Conservation (phyloP, 2,329 filamentous ascomycete genomes). For the Colletotrichum siamense region DNA sequence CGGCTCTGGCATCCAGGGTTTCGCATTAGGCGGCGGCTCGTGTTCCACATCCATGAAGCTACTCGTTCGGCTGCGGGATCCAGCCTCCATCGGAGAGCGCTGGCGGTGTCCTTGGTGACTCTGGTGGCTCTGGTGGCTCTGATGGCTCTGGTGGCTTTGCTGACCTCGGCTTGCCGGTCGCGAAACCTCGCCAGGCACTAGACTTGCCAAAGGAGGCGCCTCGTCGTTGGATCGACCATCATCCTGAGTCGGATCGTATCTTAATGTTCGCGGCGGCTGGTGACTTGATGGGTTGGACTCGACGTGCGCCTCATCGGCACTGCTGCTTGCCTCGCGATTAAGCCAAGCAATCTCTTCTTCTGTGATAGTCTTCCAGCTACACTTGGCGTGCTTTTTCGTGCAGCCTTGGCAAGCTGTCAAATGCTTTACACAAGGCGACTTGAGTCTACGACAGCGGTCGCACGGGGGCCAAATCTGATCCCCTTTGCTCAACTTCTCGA, state of each 20-base stretch:
- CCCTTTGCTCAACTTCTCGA: slow-evolving; percentile 77
- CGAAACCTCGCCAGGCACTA: slow-evolving; percentile 12
- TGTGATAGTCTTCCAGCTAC: slow-evolving; percentile 82
- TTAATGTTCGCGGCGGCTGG: slow-evolving; percentile 22
- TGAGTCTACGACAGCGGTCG: slow-evolving; percentile 80
- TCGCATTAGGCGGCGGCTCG: neutral
- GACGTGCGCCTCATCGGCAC: slow-evolving; percentile 33
- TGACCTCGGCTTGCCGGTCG: slow-evolving; percentile 18
- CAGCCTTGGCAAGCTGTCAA: slow-evolving; percentile 86
- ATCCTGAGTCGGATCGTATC: slow-evolving; percentile 20
- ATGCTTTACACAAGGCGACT: slow-evolving; percentile 85
- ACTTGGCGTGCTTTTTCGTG: slow-evolving; percentile 90
- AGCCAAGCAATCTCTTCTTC: slow-evolving; percentile 65
- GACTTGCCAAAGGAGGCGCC: neutral
- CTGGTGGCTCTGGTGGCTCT: neutral
- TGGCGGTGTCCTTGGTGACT: slow-evolving; percentile 3
- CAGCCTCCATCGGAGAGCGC: slow-evolving; percentile 8
- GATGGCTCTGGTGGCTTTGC: neutral
- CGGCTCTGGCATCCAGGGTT: slow-evolving; percentile 16
- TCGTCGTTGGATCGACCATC: slow-evolving; percentile 9
- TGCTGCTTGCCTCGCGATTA: slow-evolving; percentile 32
- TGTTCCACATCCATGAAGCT: slow-evolving; percentile 22
- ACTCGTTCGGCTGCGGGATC: slow-evolving; percentile 16
- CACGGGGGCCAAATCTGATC: slow-evolving; percentile 82
- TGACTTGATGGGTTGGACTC: slow-evolving; percentile 27